phyloP scores from a whole-genome alignment of 192 early-diverging fungal species.

The Mortierella hygrophila region DNA sequence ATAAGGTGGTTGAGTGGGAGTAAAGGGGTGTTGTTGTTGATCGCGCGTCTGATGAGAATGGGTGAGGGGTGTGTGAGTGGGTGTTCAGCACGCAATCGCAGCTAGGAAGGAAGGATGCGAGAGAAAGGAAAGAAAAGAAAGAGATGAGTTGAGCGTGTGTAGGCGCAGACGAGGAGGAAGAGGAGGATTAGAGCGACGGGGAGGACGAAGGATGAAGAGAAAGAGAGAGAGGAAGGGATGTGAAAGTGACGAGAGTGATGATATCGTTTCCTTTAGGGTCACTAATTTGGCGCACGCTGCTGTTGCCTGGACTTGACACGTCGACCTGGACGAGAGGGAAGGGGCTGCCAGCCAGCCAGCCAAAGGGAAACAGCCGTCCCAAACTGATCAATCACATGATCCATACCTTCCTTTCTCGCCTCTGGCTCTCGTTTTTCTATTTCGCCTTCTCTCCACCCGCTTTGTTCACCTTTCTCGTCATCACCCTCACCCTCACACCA shows the following conservation, averaged over 20 bases:
- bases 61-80: neutral
- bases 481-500: neutral
- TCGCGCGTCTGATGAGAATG: neutral
- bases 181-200: neutral
- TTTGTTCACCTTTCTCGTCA: neutral
- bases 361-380: neutral
- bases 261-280: too few relatives aligned
- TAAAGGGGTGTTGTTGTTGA: conserved; percentile 2
- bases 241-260: neutral
- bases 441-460: too few relatives aligned
- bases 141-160: neutral
- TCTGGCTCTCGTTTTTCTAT: too few relatives aligned
- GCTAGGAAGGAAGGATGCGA: neutral
- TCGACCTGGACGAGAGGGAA: neutral
- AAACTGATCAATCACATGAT: neutral
- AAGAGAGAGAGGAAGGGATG: neutral
- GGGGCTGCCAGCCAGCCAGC: neutral
- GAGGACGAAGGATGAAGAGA: conserved; percentile 8
- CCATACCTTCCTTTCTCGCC: too few relatives aligned
- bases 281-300: too few relatives aligned
- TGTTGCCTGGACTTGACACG: conserved; percentile 9
- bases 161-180: neutral
- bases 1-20: neutral
- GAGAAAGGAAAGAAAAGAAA: neutral
- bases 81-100: neutral